Base-by-base conservation (phyloP, 2,329 filamentous ascomycete species). In the Peltaster fructicola region DNA sequence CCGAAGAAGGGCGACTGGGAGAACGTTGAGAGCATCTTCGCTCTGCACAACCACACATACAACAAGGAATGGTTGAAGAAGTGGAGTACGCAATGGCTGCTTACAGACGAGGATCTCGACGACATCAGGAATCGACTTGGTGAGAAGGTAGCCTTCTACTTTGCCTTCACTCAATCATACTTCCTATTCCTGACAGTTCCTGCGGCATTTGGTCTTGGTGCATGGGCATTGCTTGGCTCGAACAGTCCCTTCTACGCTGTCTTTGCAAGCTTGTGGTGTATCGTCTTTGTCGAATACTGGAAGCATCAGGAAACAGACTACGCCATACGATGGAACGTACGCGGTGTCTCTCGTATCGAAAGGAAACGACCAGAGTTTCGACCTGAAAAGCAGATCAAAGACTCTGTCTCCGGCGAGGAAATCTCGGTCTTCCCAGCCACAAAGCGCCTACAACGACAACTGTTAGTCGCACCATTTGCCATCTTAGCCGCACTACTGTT, bases 281-380 rank as follows among this genome's bases (percentile, higher is more conserved):
- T 88, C 3, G 57, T 85, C 23, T 93, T 93, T 45, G 76, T 91
- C 29, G 85, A 95, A 47, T 92, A 78, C 51, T 95, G 85, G 85
- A 92, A 90, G 56, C 76, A 85, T 41, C 80, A 90, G 48, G 81
- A 95, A 50, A 61, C 73, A 2, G 84, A 95, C 44, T 60, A 95
- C 6, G 73, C 75, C 6, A 69, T 92, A 9, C 69, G 80, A 39
- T 95, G 85, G 85, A 77, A 78, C 8, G 82, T 92, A 3, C 72
- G 77, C 24, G 77, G 78, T 5, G 82, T 91, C 1, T 84, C 78
- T 4, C 65, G 61, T 24, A 80, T 93, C 26, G 79, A 92, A 42
- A 68, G 68, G 20, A 76, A 74, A 36, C 66, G 82, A 22, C 65
- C 68, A 17, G 67, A 85, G 40, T 95, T 92, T 50, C 54, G 68